phyloP scores from a whole-genome alignment of 2,329 filamentous ascomycete species.

The Sporothrix schenckii region DNA sequence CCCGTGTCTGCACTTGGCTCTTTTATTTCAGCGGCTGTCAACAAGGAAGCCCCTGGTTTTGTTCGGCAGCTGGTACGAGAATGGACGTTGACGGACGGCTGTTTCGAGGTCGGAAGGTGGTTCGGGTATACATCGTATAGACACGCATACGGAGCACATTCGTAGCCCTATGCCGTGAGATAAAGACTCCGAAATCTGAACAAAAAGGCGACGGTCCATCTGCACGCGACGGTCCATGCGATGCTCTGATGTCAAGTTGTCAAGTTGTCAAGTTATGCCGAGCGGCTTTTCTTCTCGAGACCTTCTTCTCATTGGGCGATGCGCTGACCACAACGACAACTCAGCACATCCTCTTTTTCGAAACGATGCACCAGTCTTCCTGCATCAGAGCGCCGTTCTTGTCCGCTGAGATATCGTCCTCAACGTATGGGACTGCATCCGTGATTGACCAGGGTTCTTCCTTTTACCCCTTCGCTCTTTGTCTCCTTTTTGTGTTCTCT shows the following conservation, averaged over 20 bases:
- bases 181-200: not conserved
- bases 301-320: not conserved
- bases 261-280: not conserved
- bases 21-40: conserved; percentile 3
- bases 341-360: not conserved
- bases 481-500: not conserved
- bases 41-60: not conserved
- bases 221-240: not conserved
- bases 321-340: not conserved
- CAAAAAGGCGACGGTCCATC: not conserved
- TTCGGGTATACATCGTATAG: not conserved
- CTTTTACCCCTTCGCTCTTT: not conserved
- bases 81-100: not conserved
- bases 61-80: not conserved
- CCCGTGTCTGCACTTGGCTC: not conserved
- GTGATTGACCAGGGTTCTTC: not conserved
- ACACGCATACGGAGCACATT: not conserved
- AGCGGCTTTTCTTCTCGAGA: not conserved
- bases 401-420: not conserved
- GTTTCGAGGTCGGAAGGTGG: not conserved
- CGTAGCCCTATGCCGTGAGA: too few relatives aligned
- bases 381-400: not conserved
- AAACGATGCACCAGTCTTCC: not conserved
- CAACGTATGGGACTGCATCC: not conserved
- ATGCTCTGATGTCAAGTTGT: not conserved